A percentile compares a stretch with the other conserved stretches of the same genome.
These are phyloP conservation scores for Acacia acuminata DNA, from an alignment of 306 rosid species.

Conservation along the genomic window DNA sequence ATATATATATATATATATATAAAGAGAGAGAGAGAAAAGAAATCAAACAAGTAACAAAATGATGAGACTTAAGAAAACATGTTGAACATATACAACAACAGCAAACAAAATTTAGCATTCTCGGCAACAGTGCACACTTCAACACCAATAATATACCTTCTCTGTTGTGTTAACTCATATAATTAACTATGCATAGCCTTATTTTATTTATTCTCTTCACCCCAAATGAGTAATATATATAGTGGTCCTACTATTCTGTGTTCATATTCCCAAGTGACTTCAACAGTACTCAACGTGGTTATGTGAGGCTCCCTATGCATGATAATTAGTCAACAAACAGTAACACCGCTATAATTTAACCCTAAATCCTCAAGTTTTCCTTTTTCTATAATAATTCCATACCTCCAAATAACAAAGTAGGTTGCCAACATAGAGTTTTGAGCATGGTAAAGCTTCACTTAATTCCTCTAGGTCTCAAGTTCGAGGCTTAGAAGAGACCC, in stretches of 20 bases:
- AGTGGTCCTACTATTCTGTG: slow-evolving; percentile 32
- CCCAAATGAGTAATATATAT: slow-evolving; percentile 3
- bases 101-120: slow-evolving; percentile 38
- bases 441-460: too few species aligned
- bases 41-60: slow-evolving; percentile 48
- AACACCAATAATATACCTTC: background rate
- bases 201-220: slow-evolving; percentile 12
- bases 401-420: too few species aligned
- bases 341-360: slow-evolving; percentile 23
- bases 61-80: slow-evolving; percentile 47
- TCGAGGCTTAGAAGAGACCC: too few species aligned
- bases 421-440: too few species aligned
- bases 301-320: slow-evolving; percentile 41
- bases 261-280: slow-evolving; percentile 32
- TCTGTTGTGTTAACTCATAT: background rate
- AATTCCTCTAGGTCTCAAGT: too few species aligned
- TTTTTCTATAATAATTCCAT: background rate
- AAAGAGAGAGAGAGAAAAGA: slow-evolving; percentile 20
- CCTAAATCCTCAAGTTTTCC: background rate
- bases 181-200: background rate
- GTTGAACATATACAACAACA: slow-evolving; percentile 15
- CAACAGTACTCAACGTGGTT: slow-evolving; percentile 35
- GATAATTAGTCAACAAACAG: slow-evolving; percentile 29
- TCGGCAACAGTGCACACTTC: slow-evolving; percentile 20
- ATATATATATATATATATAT: too few species aligned